A percentile compares a stretch with the other conserved stretches of the same genome.
These are phyloP conservation scores for Brassica incana DNA, from an alignment of 345 rosid genomes.

Conservation along the genomic window DNA sequence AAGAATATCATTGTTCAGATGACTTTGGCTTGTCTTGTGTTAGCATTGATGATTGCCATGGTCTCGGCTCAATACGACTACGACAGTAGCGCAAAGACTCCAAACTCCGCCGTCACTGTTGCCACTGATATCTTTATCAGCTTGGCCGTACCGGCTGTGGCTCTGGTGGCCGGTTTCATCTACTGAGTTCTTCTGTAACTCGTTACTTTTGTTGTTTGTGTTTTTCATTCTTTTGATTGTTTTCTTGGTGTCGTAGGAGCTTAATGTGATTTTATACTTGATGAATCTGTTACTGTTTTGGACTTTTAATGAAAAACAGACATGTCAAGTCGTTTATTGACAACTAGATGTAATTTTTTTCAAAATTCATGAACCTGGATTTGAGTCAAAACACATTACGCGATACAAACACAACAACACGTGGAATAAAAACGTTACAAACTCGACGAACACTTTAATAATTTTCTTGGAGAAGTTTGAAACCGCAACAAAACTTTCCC, in stretches of 20 bases:
- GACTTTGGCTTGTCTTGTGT: constrained; percentile 13
- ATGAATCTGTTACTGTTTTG: neutral
- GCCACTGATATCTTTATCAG: neutral
- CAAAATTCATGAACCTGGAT: neutral
- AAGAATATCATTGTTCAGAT: constrained; percentile 1
- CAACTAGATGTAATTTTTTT: neutral
- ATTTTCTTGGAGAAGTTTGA: constrained; percentile 6
- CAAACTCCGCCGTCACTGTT: constrained; percentile 13
- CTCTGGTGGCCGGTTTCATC: constrained; percentile 20
- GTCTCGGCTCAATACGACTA: constrained; percentile 23
- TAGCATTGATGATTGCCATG: constrained; percentile 13
- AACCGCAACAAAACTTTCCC: constrained; percentile 15
- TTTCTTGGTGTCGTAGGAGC: neutral
- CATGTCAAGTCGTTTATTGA: neutral
- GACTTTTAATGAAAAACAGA: neutral
- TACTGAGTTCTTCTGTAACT: neutral
- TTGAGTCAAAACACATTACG: neutral
- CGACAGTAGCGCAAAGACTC: neutral
- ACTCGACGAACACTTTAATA: constrained; percentile 6
- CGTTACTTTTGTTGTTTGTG: neutral
- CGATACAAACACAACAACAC: constrained; percentile 11
- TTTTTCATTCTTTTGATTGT: neutral
- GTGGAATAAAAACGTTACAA: neutral
- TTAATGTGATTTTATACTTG: neutral
- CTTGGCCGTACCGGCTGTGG: neutral